Base-by-base conservation (phyloP, 106 monocot species). In the Chionographis japonica region DNA sequence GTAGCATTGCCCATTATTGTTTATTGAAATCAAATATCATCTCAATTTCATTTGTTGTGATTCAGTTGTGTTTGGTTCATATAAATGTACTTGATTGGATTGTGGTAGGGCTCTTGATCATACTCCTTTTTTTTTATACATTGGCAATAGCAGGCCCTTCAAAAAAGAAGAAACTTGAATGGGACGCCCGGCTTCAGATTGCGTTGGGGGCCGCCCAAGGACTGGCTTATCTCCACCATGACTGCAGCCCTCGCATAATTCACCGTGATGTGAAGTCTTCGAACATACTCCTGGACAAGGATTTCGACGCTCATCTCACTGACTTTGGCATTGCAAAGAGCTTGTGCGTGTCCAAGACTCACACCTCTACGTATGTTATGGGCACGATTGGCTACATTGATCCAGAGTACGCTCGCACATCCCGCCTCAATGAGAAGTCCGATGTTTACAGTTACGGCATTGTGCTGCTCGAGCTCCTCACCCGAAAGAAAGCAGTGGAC, bases 311-410 rank as follows among this genome's bases (percentile, higher is more conserved):
- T 10, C 97, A 98, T 79, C 78, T 98, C 18, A 83, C 97, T 3
- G 97, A 98, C 61, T 98, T 98, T 70, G 97, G 97, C 55, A 98
- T 98, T 17, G 92, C 97, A 13, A 98, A 90, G 62, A 89, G 83
- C 68, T 67, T 92, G 8, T 90, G 92, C 20, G 67, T 87, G 6
- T 83, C 92, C 9, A 90, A 98, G 77, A 80, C 97, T 12, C 97
- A 98, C 61, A 92, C 92, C 6, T 92, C 89, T 9, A 98, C 92
- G 9, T 92, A 85, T 49, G 97, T 98, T 35, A 83, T 98, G 89
- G 97, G 97, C 7, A 92, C 97, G 5, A 92, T 98, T 56, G 97
- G 97, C 37, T 98, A 98, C 40, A 98, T 98, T 2, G 92, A 98
- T 56, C 92, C 97, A 5, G 97, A 98, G 65, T 98, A 98, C 65